phyloP scores from a whole-genome alignment of 73 alveolate genomes.

The Breviolum minutum region DNA sequence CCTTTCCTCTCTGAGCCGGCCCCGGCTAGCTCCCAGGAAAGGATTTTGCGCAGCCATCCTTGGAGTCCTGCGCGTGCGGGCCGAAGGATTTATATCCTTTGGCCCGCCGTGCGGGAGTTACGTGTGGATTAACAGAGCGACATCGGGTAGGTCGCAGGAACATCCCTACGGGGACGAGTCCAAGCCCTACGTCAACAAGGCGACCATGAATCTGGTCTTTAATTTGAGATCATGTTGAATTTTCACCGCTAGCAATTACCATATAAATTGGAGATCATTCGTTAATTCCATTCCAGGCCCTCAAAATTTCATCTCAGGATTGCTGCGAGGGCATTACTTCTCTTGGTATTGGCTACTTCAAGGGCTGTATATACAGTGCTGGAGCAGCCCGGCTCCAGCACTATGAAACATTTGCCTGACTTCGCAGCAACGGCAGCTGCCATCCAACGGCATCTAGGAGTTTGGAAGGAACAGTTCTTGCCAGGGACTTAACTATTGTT shows the following conservation, averaged over 20 bases:
- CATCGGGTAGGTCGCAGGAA: not conserved
- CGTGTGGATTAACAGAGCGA: not conserved
- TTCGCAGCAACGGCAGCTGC: not conserved
- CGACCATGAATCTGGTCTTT: not conserved
- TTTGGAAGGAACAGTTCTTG: not conserved
- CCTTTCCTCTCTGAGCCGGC: not conserved
- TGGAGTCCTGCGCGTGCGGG: not conserved
- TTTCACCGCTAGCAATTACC: no score
- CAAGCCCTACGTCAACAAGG: not conserved
- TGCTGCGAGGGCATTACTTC: not conserved
- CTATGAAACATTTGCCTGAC: not conserved
- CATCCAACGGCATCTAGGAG: not conserved
- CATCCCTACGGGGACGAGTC: not conserved
- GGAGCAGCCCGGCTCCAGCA: not conserved
- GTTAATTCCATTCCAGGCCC: not conserved
- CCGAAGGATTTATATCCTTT: not conserved
- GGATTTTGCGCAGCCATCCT: not conserved
- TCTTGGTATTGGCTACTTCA: not conserved
- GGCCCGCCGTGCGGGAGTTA: not conserved
- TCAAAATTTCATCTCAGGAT: not conserved
- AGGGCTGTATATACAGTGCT: not conserved
- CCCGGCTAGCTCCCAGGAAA: not conserved
- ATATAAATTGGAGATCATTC: not conserved
- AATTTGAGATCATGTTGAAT: no score
- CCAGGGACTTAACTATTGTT: not conserved